Percentiles rank a stretch among this genome's conserved stretches.
These are phyloP conservation scores for Domatiomyces globalis DNA, from an alignment of 2,329 filamentous ascomycete genomes.

Conservation along the genomic window DNA sequence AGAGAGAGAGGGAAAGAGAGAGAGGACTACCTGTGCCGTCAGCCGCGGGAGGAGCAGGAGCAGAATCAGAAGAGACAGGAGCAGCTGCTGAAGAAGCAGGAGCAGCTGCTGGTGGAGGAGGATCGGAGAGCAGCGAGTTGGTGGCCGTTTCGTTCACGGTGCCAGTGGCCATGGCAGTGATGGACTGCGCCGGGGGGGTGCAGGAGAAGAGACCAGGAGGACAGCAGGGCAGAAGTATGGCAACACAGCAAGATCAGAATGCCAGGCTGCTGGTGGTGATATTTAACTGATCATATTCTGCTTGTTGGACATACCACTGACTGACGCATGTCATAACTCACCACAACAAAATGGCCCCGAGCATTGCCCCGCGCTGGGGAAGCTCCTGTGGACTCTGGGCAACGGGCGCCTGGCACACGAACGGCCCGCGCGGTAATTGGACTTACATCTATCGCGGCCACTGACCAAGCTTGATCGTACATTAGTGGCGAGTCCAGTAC, in stretches of 20 bases:
- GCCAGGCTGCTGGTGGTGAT: not conserved
- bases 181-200: not conserved
- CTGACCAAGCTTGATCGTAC: no score
- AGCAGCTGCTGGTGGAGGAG: slow-evolving; percentile 9
- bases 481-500: no score
- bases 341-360: not conserved
- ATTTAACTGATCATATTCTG: not conserved
- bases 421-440: not conserved
- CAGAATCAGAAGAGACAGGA: not conserved
- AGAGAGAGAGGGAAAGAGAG: not conserved
- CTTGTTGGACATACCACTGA: not conserved
- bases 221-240: not conserved
- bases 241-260: not conserved
- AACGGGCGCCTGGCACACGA: not conserved
- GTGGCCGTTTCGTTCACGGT: slow-evolving; percentile 19
- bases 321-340: not conserved
- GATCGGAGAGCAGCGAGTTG: slow-evolving; percentile 20
- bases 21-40: slow-evolving; percentile 19
- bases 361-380: not conserved
- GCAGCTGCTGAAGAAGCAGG: slow-evolving; percentile 11
- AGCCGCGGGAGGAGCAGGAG: slow-evolving; percentile 9
- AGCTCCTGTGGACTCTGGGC: not conserved
- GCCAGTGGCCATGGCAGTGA: slow-evolving; percentile 9
- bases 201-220: not conserved
- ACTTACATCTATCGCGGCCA: no score